These are phyloP conservation scores for Magnusiomyces clavatus DNA, from an alignment of 1,139 yeast species.

Conservation along the genomic window DNA sequence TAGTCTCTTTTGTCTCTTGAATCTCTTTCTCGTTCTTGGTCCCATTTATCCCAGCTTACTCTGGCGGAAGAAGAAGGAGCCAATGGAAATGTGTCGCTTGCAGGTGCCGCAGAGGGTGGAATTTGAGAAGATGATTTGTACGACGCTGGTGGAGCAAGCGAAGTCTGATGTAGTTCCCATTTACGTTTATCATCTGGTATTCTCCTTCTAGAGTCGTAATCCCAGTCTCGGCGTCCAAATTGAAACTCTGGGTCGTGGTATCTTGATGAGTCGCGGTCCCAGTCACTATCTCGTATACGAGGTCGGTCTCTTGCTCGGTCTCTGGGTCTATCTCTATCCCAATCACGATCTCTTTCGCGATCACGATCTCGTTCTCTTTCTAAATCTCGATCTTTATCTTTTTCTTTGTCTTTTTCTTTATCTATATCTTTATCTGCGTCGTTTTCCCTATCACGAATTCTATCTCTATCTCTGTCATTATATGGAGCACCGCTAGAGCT, in stretches of 20 bases:
- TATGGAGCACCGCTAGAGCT: background rate
- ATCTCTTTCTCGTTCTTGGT: conserved; percentile 1
- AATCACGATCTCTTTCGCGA: conserved; percentile 18
- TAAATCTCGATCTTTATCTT: conserved; percentile 2
- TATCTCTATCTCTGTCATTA: conserved; percentile 1
- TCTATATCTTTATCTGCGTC: too few relatives aligned
- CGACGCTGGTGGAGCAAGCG: background rate
- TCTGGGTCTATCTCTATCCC: conserved; percentile 10
- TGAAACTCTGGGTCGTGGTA: conserved; percentile 3
- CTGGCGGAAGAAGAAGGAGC: background rate
- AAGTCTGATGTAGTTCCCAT: background rate
- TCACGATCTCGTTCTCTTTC: conserved; percentile 14
- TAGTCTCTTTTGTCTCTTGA: conserved; percentile 3
- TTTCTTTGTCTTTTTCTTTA: background rate
- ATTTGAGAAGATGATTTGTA: background rate
- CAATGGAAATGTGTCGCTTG: background rate
- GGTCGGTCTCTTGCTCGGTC: conserved; percentile 17
- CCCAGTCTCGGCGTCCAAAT: conserved; percentile 5
- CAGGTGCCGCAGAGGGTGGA: background rate
- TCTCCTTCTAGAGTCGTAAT: conserved; percentile 3
- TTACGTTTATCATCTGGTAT: conserved; percentile 2
- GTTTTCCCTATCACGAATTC: too few relatives aligned
- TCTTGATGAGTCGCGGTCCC: conserved; percentile 13
- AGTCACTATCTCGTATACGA: conserved; percentile 16
- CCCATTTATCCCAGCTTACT: conserved; percentile 1